Base-by-base conservation (phyloP, 176 grass and related monocot species). In the Secale cereale region DNA sequence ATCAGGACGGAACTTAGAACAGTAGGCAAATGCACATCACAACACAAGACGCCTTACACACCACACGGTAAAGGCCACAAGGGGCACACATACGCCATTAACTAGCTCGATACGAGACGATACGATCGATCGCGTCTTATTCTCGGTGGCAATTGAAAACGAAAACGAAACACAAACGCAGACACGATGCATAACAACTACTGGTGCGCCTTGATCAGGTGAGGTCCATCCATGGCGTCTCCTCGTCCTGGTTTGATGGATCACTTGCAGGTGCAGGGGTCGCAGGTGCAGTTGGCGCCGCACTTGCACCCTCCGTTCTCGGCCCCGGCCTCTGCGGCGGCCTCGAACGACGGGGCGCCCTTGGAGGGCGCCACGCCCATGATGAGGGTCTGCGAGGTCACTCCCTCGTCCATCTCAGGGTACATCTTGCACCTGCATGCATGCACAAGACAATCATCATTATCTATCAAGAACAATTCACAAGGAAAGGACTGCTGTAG, bases 251-350 rank as follows among this genome's bases (percentile, higher is more conserved):
- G 3, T 3, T 12, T 4, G 35, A 5, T 8, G 23, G 57, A 70
- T 97, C 92, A 94, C 70, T 94, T 94, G 87, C 82, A 78, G 54
- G 31, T 78, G 22, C 76, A 78, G 48, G 95, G 95, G 73, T 94
- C 45, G 85, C 95, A 97, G 59, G 8, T 86, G 88, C 95, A 97
- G 73, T 41, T 89, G 36, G 29, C 0, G 41, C 78, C 81, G 74
- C 95, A 97, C 87, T 88, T 90, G 92, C 95, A 98, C 0, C 91
- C 93, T 13, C 37, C 89, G 77, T 91, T 81, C 79, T 93, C 89
- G 1, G 90, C 91, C 48, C 81, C 91, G 41, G 70, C 28, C 6
- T 22, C 70, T 12, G 48, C 81, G 33, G 68, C 82, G 16, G 26
- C 80, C 81, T 94, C 87, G 4, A 80, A 31, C 16, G 72, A 54